Evolutionary conservation across 495 filamentous ascomycete genomes (phyloP), one percentile per base, ranked within the genome.

Genomic region (Penicillium alfredii): DNA sequence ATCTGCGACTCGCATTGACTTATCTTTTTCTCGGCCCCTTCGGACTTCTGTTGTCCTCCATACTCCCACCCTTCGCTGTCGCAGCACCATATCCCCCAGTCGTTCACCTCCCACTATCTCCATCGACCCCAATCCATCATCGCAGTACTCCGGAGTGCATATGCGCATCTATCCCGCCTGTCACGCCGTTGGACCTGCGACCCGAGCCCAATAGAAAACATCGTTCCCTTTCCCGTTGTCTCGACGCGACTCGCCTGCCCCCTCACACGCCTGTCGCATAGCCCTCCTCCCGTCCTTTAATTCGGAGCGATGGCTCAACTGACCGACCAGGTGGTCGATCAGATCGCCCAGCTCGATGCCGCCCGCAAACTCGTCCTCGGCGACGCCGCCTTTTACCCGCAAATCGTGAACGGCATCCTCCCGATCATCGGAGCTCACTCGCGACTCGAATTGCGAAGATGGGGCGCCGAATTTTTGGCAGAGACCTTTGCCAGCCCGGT

Each of bases 391-490:
- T 83, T 88, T 61, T 99, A 96, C 66, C 77, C 81, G 19, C 85
- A 84, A 55, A 88, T 99, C 58, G 76, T 97, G 38, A 84, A 84
- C 57, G 86, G 84, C 16, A 86, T 94, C 38, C 73, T 96, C 4
- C 87, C 88, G 14, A 87, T 97, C 53, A 82, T 96, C 51, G 82
- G 81, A 19, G 74, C 82, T n/a, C 68, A 72, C 33, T 68, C 82
- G 28, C 70, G 71, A 25, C 59, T 94, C 12, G 86, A 94, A 60
- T 64, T 96, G 47, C 82, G 86, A 60, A 72, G 89, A 81, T 99
- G 93, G 93, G 93, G 88, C 14, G 79, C 88, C 14, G 88, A 96
- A 16, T 99, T 99, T 58, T 70, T 99, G 23, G 90, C 93, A 24
- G 92, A 99, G 69, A 86, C 88, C 3, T 95, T 99, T 62, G 80